Base-by-base conservation (phyloP, 2,329 filamentous ascomycete genomes). In the Aulographum hederae region DNA sequence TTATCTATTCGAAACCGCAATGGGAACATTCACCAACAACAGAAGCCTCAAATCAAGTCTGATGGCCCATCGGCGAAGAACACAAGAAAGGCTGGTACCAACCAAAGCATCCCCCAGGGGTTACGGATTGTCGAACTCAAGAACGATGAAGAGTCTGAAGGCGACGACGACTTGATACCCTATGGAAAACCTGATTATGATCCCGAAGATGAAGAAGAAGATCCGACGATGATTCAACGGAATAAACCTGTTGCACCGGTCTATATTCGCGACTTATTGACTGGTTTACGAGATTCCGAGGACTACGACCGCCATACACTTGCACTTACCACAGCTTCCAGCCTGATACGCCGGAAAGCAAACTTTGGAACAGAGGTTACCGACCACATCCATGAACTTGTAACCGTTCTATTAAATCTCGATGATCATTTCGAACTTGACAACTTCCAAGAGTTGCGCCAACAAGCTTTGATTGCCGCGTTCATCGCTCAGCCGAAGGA, bases 131-230 rank as follows among this genome's bases (percentile, higher is more conserved):
- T 67, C 17, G 56, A 64, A 13, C 57, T 70, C 19, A 25, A 50
- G 67, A 65, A 69, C 1, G 65, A 68, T 2, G 58, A 63, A 20
- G 58, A 65, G 19, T 69, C 74, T 12, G 58, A 63, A 19, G n/a
- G n/a, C n/a, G 58, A 65, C 19, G 69, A 75, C 12, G 78, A 79
- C 37, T 58, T 95, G 1, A 60, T 71, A 2, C 69, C 80, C 1
- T 93, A 94, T 42, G 68, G 69, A 11, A 94, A 93, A 49, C 81
- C 81, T 1, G 80, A 82, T 44, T 84, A 79, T 2, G 89, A 98
- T 41, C 67, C 73, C 0, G 81, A 91, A 47, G 89, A 98, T 47
- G 86, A 82, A 0, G 84, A 94, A 35, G 85, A 94, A 23, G 91
- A 98, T 43, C 76, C 89, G 4, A 92, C 84, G 0, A 60, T 93